Conservation (phyloP, 225 moss, liverwort and hornwort species). For the Polytrichum formosum region DNA sequence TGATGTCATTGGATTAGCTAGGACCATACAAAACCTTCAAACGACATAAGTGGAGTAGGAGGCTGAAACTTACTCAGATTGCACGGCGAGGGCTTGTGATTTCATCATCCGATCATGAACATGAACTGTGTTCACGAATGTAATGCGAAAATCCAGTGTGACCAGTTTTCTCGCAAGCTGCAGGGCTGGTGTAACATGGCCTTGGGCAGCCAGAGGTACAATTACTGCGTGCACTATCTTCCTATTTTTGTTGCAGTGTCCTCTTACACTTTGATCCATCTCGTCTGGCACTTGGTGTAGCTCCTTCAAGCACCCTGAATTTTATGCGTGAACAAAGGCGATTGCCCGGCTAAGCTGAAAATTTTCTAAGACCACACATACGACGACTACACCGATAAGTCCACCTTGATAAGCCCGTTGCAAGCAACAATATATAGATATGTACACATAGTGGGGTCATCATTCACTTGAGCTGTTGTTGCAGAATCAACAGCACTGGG, state of each 20-base stretch:
- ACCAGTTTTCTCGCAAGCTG: slow-evolving; percentile 40
- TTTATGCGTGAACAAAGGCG: too few relatives aligned
- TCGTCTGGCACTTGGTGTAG: too few relatives aligned
- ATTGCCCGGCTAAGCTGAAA: too few relatives aligned
- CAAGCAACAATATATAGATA: too few relatives aligned
- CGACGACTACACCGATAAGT: too few relatives aligned
- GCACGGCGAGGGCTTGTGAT: not conserved
- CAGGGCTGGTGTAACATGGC: slow-evolving; percentile 31
- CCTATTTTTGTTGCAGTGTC: not conserved
- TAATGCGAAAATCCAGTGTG: slow-evolving; percentile 22
- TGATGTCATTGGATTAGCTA: not conserved
- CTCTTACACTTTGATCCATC: too few relatives aligned
- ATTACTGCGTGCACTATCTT: slow-evolving; percentile 26
- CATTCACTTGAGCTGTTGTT: too few relatives aligned
- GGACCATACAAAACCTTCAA: not conserved
- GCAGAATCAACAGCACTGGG: too few relatives aligned
- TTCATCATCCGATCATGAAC: slow-evolving; percentile 20
- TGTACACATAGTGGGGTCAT: too few relatives aligned
- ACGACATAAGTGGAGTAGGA: not conserved
- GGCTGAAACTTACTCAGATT: slow-evolving; percentile 17
- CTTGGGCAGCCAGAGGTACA: slow-evolving; percentile 31
- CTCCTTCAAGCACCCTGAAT: too few relatives aligned
- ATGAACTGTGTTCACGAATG: slow-evolving; percentile 30
- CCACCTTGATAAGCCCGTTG: too few relatives aligned
- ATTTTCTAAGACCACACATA: too few relatives aligned